Evolutionary conservation across 768 basidiomycete genomes (phyloP).

Genomic region (Panus rudis): DNA sequence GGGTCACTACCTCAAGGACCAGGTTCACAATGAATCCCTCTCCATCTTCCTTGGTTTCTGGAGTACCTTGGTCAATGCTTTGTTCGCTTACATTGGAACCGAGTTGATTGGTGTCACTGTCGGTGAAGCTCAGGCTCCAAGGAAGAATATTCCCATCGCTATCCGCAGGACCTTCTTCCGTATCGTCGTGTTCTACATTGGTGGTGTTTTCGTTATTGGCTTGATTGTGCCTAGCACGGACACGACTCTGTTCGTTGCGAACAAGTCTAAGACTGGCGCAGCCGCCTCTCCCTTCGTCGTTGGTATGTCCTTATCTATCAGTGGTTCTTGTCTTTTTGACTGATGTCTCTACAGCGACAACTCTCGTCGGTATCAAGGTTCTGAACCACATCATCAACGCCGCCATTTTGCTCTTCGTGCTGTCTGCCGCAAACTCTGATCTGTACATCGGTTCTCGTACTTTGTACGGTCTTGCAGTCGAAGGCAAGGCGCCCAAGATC

Average conservation of each 20-base stretch:
- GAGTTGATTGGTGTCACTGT: constrained; percentile 67
- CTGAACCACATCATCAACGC: constrained; percentile 62
- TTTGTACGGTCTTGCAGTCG: constrained; percentile 39
- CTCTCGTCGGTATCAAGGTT: constrained; percentile 47
- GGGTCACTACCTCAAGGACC: constrained; percentile 42
- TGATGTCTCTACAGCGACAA: constrained; percentile 22
- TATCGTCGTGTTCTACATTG: constrained; percentile 58
- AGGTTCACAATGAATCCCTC: constrained; percentile 42
- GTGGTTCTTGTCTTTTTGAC: not conserved
- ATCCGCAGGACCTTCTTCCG: constrained; percentile 59
- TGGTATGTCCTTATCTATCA: constrained; percentile 19
- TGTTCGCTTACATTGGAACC: constrained; percentile 71
- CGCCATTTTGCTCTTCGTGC: constrained; percentile 57
- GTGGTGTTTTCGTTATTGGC: constrained; percentile 66
- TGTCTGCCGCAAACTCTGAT: constrained; percentile 57
- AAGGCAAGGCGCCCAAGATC: constrained; percentile 39
- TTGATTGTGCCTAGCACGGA: constrained; percentile 60
- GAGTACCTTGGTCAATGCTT: constrained; percentile 61
- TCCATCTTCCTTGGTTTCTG: constrained; percentile 66
- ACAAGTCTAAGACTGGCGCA: constrained; percentile 35
- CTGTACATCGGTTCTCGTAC: constrained; percentile 46
- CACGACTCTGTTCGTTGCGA: constrained; percentile 33
- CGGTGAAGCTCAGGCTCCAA: constrained; percentile 60
- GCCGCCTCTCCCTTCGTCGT: constrained; percentile 65
- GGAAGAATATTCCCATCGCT: constrained; percentile 68